A percentile compares a stretch with the other conserved stretches of the same genome.
Evolutionary conservation across 495 filamentous ascomycete genomes (phyloP).

Genomic region (Xylaria castorea): DNA sequence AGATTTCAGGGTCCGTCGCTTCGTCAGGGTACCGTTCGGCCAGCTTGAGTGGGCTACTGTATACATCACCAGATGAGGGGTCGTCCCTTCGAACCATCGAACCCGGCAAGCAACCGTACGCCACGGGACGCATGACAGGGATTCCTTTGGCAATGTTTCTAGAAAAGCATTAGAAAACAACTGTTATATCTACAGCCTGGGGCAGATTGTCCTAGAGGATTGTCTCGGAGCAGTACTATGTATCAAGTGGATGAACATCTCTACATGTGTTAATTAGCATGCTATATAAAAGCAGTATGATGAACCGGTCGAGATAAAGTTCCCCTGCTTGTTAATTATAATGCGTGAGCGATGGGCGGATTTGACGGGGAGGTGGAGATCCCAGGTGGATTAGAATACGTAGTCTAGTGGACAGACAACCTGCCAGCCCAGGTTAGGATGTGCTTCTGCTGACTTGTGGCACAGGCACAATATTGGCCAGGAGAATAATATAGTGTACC

Average conservation of each 20-base stretch:
- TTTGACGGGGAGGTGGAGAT: constrained; percentile 12
- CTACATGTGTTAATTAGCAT: background rate
- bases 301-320: background rate
- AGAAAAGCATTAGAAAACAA: constrained; percentile 9
- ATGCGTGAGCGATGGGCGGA: constrained; percentile 3
- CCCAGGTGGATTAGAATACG: background rate
- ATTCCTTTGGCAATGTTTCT: constrained; percentile 6
- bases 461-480: background rate
- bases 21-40: background rate
- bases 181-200: no score
- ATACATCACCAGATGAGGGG: constrained; percentile 16
- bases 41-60: background rate
- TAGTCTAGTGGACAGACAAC: background rate
- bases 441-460: constrained; percentile 12
- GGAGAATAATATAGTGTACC: background rate
- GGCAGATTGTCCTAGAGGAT: constrained; percentile 2
- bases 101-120: constrained; percentile 9
- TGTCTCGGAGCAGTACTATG: background rate
- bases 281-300: constrained; percentile 1
- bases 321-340: constrained; percentile 3
- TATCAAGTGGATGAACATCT: constrained; percentile 6
- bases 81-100: constrained; percentile 1
- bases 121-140: constrained; percentile 14
- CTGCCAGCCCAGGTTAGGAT: constrained; percentile 7
- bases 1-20: constrained; percentile 13